Evolutionary conservation across 306 rosid genomes (phyloP).

Genomic region (Castanospermum australe): DNA sequence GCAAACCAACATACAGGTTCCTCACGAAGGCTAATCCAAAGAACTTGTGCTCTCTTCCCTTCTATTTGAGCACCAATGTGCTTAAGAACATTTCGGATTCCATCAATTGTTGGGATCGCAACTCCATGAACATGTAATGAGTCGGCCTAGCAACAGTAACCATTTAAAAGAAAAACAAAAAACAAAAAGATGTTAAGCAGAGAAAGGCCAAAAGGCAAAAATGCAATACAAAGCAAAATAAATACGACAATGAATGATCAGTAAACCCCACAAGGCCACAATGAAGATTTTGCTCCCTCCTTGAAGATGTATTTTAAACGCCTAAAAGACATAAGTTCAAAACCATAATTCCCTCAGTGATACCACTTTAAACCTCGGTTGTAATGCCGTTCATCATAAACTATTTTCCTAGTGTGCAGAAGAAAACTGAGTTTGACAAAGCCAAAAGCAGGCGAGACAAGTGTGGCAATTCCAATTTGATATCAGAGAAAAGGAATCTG

Average conservation of each 20-base stretch:
- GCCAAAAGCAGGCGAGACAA: neutral
- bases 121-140: conserved; percentile 87
- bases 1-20: conserved; percentile 59
- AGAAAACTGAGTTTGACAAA: neutral
- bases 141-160: conserved; percentile 45
- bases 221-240: neutral
- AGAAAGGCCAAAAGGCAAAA: neutral
- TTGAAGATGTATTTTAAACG: neutral
- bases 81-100: conserved; percentile 80
- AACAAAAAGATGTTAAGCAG: neutral
- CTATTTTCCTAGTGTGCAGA: neutral
- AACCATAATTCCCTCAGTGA: neutral
- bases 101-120: conserved; percentile 78
- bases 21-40: conserved; percentile 93
- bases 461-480: neutral
- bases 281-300: too few relatives aligned
- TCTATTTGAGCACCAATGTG: conserved; percentile 66
- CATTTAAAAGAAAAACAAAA: neutral
- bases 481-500: neutral
- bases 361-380: neutral
- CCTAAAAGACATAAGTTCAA: neutral
- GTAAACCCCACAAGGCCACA: neutral
- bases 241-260: neutral
- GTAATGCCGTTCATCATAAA: neutral
- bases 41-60: conserved; percentile 50